Evolutionary conservation across 2,329 filamentous ascomycete species (phyloP).

Genomic region (Diaporthe sp.): DNA sequence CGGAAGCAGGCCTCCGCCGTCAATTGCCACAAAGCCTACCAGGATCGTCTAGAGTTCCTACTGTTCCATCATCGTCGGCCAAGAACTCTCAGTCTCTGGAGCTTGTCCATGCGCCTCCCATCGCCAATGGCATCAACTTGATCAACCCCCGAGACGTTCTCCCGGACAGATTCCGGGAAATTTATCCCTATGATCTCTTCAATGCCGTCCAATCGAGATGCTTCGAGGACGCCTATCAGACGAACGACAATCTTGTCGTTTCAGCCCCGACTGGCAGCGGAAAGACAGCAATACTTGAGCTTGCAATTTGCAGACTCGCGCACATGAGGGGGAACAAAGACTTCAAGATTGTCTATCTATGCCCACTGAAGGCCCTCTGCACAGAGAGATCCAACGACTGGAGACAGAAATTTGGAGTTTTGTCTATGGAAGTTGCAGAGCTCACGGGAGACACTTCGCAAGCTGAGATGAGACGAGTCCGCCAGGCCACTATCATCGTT

Average conservation of each 20-base stretch:
- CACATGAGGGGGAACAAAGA: conserved; percentile 66
- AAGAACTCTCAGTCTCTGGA: background rate
- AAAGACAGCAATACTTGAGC: conserved; percentile 85
- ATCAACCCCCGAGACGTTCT: conserved; percentile 64
- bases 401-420: conserved; percentile 78
- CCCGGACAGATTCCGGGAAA: conserved; percentile 76
- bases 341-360: conserved; percentile 88
- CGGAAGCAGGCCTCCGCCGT: conserved; percentile 21
- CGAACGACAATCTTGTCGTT: conserved; percentile 82
- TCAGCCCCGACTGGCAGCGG: conserved; percentile 88
- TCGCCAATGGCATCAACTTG: conserved; percentile 57
- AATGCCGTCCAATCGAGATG: conserved; percentile 89
- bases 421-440: conserved; percentile 80
- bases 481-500: conserved; percentile 84
- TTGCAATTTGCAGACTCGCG: conserved; percentile 83
- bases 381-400: conserved; percentile 83
- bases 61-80: background rate
- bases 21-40: background rate
- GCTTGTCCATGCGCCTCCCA: conserved; percentile 49
- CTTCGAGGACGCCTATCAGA: conserved; percentile 75
- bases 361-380: conserved; percentile 87
- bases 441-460: conserved; percentile 86
- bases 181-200: conserved; percentile 83
- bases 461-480: conserved; percentile 75
- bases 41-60: background rate